Evolutionary conservation across 208 protist genomes (phyloP), one percentile per base, ranked within the genome.

Genomic region (Trypanosoma caninum): DNA sequence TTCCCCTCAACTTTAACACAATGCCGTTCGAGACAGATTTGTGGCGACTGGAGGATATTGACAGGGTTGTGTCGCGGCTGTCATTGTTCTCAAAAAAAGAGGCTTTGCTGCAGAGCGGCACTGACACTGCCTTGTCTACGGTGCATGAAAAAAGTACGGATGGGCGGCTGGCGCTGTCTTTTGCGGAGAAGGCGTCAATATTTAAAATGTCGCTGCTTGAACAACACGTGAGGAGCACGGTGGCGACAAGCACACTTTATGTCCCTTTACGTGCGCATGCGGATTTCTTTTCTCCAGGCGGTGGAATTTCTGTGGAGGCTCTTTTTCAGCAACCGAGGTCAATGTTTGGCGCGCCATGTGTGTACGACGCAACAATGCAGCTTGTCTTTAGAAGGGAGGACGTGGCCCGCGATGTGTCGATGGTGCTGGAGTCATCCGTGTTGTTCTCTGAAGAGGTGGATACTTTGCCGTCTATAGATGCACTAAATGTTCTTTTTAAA

Each of bases 181-280:
- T 82, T 25, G 22, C 30, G 31, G 37, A 48, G 23, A 23, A 66
- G 18, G 59, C 71, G 5, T 58, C 47, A 22, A 59, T 71, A 30
- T 44, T 82, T 9, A 84, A 91, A 69, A 78, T 92, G 54, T 80
- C 72, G 9, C 45, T 92, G 10, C 59, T 92, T 16, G 63, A 45
- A 14, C 59, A 80, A 38, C 76, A 83, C 37, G 74, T 72, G 25
- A 30, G 74, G 28, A 81, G 67, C 42, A 75, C 82, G 13, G 33
- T 92, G 22, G 85, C 75, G 23, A 87, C 79, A n/a, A 76, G 74
- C 56, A 89, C 82, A 2, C 52, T 92, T 46, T 22, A 81, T 38
- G 65, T 92, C 51, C 80, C 84, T 0, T 69, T 77, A 9, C n/a
- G 57, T 8, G 58, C 51, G n/a, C n/a, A 53, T 0, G 48, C 34